Base-by-base conservation (phyloP, 257 asterid genomes). In the Scutellaria minor region DNA sequence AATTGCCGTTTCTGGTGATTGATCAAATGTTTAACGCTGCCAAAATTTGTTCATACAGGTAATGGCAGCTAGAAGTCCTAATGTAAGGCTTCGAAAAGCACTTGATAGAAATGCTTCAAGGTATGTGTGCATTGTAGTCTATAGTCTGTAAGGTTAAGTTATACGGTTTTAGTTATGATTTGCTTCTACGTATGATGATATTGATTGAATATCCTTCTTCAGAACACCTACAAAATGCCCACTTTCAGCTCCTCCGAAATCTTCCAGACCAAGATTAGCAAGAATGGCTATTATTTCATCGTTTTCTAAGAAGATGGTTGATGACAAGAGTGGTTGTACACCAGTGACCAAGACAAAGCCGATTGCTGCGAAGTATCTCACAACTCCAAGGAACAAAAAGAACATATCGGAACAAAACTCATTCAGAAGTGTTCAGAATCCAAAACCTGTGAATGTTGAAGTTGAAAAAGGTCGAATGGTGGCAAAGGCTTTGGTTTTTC, bases 51-150 rank as follows among this genome's bases (percentile, higher is more conserved):
- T 65, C 58, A 4, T 58, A 24, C 87, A 95, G 99, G 99, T 89
- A 51, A 95, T 87, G 98, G 96, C 98, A 71, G 99, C 99, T 22
- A 88, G 98, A 65, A 95, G 99, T 72, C 98, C 99, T 27, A 92
- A 92, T 75, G 84, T 90, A 45, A 82, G 77, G 80, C 84, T 90
- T 72, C 88, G 88, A 40, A 88, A 80, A 82, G 86, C 96, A 48
- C 87, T 95, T 7, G 88, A 81, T 48, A 84, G 89, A 80, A 83
- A 83, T 68, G 78, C 88, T 61, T 83, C 90, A 51, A 81, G 94
- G 99, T 95, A 66, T 3, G 3, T 45, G 1, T 12, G 7, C 13
- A 20, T 56, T 53, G 31, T 10, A 22, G 13, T 24, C 45, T 55
- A 27, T 39, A 53, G 44, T 47, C 51, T 31, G 18, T 14, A 41